Conservation (phyloP, 768 basidiomycete species). For the Crepidotus variabilis region DNA sequence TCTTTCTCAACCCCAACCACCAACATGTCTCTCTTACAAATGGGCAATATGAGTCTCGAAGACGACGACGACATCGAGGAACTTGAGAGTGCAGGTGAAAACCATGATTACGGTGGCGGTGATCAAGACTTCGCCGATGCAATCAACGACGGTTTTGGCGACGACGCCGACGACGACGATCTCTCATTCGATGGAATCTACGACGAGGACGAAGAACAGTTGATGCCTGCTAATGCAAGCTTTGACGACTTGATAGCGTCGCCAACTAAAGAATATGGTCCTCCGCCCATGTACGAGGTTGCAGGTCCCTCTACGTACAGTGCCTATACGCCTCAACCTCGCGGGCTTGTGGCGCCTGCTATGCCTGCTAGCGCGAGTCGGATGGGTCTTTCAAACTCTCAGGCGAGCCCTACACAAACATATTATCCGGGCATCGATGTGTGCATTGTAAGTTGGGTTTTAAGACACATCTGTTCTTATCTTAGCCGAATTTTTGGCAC, state of each 20-base stretch:
- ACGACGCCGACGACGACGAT: conserved; percentile 7
- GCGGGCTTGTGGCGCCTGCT: neutral
- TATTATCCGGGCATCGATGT: conserved; percentile 9
- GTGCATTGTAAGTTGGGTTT: conserved; percentile 6
- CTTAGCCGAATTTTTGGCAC: neutral
- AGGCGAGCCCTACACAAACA: neutral
- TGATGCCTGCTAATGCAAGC: neutral
- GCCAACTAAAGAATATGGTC: neutral
- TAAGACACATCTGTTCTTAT: conserved; percentile 1
- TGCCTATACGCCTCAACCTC: neutral
- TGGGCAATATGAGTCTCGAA: neutral
- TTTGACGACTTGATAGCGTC: neutral
- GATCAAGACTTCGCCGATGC: neutral
- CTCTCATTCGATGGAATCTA: conserved; percentile 9
- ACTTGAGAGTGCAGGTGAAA: neutral
- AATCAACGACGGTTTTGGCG: conserved; percentile 6
- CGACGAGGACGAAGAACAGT: conserved; percentile 2
- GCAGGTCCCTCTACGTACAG: neutral
- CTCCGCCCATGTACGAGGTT: neutral
- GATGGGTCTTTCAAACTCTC: neutral
- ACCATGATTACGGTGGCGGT: neutral
- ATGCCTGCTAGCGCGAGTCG: neutral
- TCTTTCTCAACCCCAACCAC: neutral
- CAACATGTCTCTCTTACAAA: conserved; percentile 8
- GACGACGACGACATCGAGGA: conserved; percentile 3